Conservation (phyloP, 805 yeast species). For the Zygotorulaspora danielsina region DNA sequence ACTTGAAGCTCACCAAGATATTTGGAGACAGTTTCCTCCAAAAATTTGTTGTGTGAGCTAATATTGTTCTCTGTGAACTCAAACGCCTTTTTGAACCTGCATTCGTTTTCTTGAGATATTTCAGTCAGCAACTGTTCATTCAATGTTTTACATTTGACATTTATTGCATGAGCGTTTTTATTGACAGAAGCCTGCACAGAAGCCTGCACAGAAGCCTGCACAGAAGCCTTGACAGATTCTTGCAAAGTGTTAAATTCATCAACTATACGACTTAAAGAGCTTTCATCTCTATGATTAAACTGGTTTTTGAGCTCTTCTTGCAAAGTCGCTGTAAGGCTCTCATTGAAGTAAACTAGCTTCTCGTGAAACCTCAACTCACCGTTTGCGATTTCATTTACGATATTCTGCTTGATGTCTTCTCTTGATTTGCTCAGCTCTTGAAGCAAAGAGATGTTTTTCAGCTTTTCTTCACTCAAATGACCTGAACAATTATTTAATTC, state of each 20-base stretch:
- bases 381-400: constrained; percentile 5
- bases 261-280: background rate
- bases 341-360: constrained; percentile 8
- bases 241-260: background rate
- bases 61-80: background rate
- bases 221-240: background rate
- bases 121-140: background rate
- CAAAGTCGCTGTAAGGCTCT: constrained; percentile 6
- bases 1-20: background rate
- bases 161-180: background rate
- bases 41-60: constrained; percentile 1
- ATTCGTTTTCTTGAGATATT: background rate
- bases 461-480: constrained; percentile 44
- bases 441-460: constrained; percentile 31
- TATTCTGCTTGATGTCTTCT: constrained; percentile 5
- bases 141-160: background rate
- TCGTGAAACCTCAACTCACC: constrained; percentile 5
- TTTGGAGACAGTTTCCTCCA: background rate
- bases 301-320: constrained; percentile 3
- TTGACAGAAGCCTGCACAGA: background rate
- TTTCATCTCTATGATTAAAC: background rate
- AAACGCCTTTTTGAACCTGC: background rate
- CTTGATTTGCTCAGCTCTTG: constrained; percentile 19
- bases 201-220: background rate
- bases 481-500: constrained; percentile 44